These are phyloP conservation scores for Nakazawaea molendinolei DNA, from an alignment of 805 yeast species.

Conservation along the genomic window DNA sequence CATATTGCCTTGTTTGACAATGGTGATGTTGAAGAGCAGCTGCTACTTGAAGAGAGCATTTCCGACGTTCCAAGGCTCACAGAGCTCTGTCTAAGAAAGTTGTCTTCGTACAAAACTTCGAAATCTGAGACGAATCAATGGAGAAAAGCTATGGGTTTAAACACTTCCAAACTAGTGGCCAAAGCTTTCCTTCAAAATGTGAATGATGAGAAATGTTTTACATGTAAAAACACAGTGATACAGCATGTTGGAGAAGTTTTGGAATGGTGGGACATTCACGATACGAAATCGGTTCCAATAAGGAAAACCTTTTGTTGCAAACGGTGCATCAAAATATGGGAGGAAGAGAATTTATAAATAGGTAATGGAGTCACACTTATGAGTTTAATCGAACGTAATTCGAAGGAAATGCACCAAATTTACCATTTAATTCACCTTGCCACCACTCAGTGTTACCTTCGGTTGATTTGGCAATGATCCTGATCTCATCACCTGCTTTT, in stretches of 20 bases:
- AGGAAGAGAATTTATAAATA: slow-evolving; percentile 7
- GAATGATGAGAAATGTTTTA: slow-evolving; percentile 45
- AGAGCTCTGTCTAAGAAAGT: slow-evolving; percentile 38
- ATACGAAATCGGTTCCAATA: slow-evolving; percentile 43
- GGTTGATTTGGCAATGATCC: slow-evolving; percentile 23
- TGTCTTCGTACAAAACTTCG: slow-evolving; percentile 47
- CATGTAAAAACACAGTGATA: slow-evolving; percentile 40
- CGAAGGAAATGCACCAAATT: slow-evolving; percentile 37
- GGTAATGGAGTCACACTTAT: neutral
- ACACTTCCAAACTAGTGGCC: slow-evolving; percentile 39
- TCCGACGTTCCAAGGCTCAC: slow-evolving; percentile 38
- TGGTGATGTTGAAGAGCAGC: slow-evolving; percentile 19
- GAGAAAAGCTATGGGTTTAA: slow-evolving; percentile 40
- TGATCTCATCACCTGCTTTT: slow-evolving; percentile 35
- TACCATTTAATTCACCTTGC: slow-evolving; percentile 37
- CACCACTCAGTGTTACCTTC: slow-evolving; percentile 40
- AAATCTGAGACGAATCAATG: slow-evolving; percentile 47
- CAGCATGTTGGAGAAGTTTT: slow-evolving; percentile 52
- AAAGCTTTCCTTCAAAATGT: slow-evolving; percentile 47
- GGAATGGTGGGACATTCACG: slow-evolving; percentile 64
- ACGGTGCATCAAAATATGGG: slow-evolving; percentile 34
- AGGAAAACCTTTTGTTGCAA: slow-evolving; percentile 51
- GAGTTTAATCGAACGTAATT: slow-evolving; percentile 29
- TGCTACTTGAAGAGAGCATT: slow-evolving; percentile 13
- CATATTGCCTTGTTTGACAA: slow-evolving; percentile 3